Conservation (phyloP, 1,284 basidiomycete genomes). For the Phylloboletellus chloephorus region DNA sequence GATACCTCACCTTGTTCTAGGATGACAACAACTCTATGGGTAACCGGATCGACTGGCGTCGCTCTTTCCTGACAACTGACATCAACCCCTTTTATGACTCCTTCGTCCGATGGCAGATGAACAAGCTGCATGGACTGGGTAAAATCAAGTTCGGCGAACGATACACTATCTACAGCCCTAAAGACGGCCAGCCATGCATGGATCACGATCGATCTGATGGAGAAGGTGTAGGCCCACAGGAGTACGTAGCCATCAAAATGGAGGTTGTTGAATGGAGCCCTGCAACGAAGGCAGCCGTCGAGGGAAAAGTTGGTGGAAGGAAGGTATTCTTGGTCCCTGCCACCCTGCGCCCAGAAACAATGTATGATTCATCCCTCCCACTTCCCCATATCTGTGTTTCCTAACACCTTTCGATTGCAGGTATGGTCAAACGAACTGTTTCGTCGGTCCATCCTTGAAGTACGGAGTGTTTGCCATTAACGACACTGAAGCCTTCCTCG, state of each 20-base stretch:
- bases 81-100: conserved; percentile 97
- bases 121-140: conserved; percentile 80
- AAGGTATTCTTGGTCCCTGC: conserved; percentile 93
- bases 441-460: conserved; percentile 86
- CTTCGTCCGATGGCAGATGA: conserved; percentile 98
- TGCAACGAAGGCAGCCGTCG: conserved; percentile 57
- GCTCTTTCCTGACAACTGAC: conserved; percentile 92
- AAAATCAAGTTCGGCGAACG: conserved; percentile 98
- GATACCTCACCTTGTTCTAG: conserved; percentile 35
- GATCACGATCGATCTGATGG: conserved; percentile 97
- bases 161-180: conserved; percentile 99
- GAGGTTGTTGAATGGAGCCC: conserved; percentile 80
- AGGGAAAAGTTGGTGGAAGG: conserved; percentile 66
- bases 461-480: conserved; percentile 90
- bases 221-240: conserved; percentile 93
- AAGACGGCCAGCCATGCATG: conserved; percentile 99
- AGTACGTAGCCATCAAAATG: conserved; percentile 97
- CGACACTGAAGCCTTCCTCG: conserved; percentile 84
- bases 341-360: conserved; percentile 95
- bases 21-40: conserved; percentile 84
- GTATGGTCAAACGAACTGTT: conserved; percentile 99
- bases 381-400: conserved; percentile 6
- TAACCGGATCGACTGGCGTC: conserved; percentile 95
- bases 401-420: conserved; percentile 35
- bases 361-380: conserved; percentile 46